Base-by-base conservation (phyloP, 2,329 filamentous ascomycete species). In the Colletotrichum agaves region DNA sequence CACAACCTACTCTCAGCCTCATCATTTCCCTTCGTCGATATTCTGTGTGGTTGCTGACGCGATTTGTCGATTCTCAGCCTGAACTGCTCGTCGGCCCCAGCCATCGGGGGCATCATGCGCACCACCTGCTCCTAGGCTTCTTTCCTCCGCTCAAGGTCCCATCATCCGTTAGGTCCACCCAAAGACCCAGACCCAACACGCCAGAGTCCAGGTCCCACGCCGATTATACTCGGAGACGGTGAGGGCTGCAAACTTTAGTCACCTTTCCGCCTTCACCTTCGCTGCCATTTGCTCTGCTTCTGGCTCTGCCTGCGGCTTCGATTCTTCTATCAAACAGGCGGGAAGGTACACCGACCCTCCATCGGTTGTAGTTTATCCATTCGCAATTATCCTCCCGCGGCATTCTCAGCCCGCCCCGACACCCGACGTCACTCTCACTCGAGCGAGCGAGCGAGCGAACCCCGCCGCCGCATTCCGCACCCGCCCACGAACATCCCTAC, bases 21-120 rank as follows among this genome's bases (percentile, higher is more conserved):
- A 56, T 66, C 49, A 37, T 44, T 53, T 19, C 19, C 41, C 15
- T 39, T 21, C 27, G 43, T 55, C 39, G 19, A 35, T 7, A n/a
- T 43, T 44, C 19, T 35, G 33, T 49, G 41, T 47, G n/a, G 56
- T 21, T 41, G n/a, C 53, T 44, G 53, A 57, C 31, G 15, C 21
- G 27, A 13, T 11, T 47, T 31, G 56, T 58, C 52, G 47, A 41
- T 46, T 39, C 19, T 27, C 41, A 27, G 60, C 31, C 52, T 39
- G 31, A 58, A 33, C 53, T 46, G 21, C 43, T 21, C 47, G 31
- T 33, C 33, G 37, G 39, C n/a, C 61, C 43, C 35, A 49, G 61
- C 37, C 53, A 47, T 41, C 17, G 43, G 63, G 63, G 47, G 31
- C 41, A 65, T 33, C 61, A 65, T 65, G 63, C 59, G 27, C 63